Percentiles rank a stretch among this genome's conserved stretches.
Conservation (phyloP, 2,329 filamentous ascomycete species). For the Erysiphe pulchra region DNA sequence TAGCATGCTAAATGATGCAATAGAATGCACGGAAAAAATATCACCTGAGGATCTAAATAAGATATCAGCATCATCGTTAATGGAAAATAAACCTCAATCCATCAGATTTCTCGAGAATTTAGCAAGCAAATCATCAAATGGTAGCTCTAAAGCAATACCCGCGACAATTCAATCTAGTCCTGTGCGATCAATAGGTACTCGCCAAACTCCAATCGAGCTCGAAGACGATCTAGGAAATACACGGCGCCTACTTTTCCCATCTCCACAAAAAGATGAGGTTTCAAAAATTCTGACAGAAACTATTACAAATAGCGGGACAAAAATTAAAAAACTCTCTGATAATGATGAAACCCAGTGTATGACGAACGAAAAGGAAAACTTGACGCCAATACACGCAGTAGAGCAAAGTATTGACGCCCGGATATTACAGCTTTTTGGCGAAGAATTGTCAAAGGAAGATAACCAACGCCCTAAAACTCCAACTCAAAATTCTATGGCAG, state of each 20-base stretch:
- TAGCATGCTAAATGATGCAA: constrained; percentile 1
- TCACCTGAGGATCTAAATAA: too few relatives aligned
- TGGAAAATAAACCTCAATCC: not conserved
- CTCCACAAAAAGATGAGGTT: constrained; percentile 33
- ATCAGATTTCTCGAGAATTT: not conserved
- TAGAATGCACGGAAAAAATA: not conserved
- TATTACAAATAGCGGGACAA: not conserved
- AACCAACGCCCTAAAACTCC: constrained; percentile 11
- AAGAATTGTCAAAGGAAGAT: constrained; percentile 7
- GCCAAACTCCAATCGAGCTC: constrained; percentile 28
- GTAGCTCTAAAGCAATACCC: too few relatives aligned
- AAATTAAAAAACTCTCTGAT: not conserved
- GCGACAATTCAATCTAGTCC: constrained; percentile 12
- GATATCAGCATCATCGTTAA: too few relatives aligned
- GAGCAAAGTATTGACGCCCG: constrained; percentile 9
- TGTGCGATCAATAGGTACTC: constrained; percentile 21
- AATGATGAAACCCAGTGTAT: too few relatives aligned
- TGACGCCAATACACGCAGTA: constrained; percentile 9
- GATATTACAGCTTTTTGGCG: constrained; percentile 12
- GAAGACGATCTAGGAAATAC: constrained; percentile 28
- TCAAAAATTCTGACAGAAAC: not conserved
- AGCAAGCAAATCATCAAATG: too few relatives aligned
- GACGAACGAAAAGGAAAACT: not conserved
- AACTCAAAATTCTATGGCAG: constrained; percentile 3
- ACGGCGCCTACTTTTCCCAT: constrained; percentile 50